Conservation (phyloP, 495 filamentous ascomycete genomes). For the Aspergillus indologenus region DNA sequence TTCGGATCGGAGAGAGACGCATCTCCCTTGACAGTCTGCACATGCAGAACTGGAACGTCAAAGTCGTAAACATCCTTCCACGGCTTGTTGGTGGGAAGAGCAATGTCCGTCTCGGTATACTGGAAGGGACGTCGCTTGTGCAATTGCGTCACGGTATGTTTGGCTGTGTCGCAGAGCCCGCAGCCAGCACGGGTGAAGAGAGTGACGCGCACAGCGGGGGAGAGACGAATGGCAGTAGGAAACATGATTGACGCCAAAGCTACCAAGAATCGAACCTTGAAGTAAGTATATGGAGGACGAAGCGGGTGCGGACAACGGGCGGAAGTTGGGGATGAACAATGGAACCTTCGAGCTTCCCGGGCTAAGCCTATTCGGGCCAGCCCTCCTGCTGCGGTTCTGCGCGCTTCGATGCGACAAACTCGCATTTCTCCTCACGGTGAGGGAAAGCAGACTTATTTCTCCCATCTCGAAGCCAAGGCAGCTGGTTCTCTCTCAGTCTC, state of each 20-base stretch:
- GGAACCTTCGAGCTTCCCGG: slow-evolving; percentile 50
- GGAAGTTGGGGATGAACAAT: slow-evolving; percentile 16
- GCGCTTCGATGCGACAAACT: slow-evolving; percentile 8
- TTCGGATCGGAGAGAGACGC: slow-evolving; percentile 50
- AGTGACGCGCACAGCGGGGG: slow-evolving; percentile 66
- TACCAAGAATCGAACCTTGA: background rate
- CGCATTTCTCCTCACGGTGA: background rate
- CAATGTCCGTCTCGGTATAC: slow-evolving; percentile 78
- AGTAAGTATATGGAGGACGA: background rate
- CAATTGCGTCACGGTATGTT: slow-evolving; percentile 64
- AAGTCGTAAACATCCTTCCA: slow-evolving; percentile 88
- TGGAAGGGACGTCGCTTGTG: slow-evolving; percentile 67
- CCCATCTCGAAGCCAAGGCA: background rate
- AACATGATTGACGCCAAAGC: slow-evolving; percentile 27
- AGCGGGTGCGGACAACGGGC: background rate
- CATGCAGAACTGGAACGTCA: slow-evolving; percentile 84
- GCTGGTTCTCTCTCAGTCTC: background rate
- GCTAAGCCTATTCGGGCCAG: slow-evolving; percentile 35
- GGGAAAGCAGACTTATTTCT: background rate
- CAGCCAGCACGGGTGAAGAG: slow-evolving; percentile 80
- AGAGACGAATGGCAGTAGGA: slow-evolving; percentile 39
- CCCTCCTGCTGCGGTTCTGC: slow-evolving; percentile 4
- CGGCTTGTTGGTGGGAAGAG: slow-evolving; percentile 56
- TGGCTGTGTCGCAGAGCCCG: slow-evolving; percentile 74
- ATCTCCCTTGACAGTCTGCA: slow-evolving; percentile 41